Percentiles rank a stretch among this genome's conserved stretches.
phyloP scores from a whole-genome alignment of 2,329 filamentous ascomycete species.

The Teratosphaeria nubilosa region DNA sequence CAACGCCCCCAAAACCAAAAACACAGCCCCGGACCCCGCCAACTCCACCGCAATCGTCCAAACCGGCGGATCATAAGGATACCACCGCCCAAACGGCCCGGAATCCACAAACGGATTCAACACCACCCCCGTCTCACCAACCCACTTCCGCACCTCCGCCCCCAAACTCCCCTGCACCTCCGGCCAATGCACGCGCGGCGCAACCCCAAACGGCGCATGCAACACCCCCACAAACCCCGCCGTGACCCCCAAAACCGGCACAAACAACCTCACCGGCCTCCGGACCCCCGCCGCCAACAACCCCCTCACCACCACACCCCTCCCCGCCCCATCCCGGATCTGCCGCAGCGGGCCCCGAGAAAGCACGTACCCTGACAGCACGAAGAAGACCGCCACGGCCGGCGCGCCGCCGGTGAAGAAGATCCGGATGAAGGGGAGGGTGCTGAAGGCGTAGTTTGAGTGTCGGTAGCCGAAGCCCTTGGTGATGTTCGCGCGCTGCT shows the following conservation, averaged over 20 bases:
- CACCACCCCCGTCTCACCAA: slow-evolving; percentile 47
- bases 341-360: slow-evolving; percentile 24
- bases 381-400: slow-evolving; percentile 44
- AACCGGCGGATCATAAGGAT: slow-evolving; percentile 5
- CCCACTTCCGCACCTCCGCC: slow-evolving; percentile 40
- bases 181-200: slow-evolving; percentile 16
- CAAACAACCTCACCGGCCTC: slow-evolving; percentile 36
- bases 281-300: slow-evolving; percentile 34
- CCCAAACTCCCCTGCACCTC: slow-evolving; percentile 28
- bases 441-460: slow-evolving; percentile 37
- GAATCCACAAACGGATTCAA: slow-evolving; percentile 30
- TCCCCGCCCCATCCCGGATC: slow-evolving; percentile 24
- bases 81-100: slow-evolving; percentile 46
- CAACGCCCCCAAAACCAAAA: slow-evolving; percentile 45
- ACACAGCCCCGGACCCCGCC: slow-evolving; percentile 52
- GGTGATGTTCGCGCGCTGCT: background rate
- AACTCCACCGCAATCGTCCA: slow-evolving; percentile 56
- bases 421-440: slow-evolving; percentile 48
- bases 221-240: slow-evolving; percentile 42
- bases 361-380: slow-evolving; percentile 42
- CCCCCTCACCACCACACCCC: slow-evolving; percentile 15
- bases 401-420: slow-evolving; percentile 53
- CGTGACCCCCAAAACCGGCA: slow-evolving; percentile 43
- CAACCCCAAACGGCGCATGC: slow-evolving; percentile 40
- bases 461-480: slow-evolving; percentile 21